Conservation (phyloP, 345 rosid species). For the Isatis tinctoria region DNA sequence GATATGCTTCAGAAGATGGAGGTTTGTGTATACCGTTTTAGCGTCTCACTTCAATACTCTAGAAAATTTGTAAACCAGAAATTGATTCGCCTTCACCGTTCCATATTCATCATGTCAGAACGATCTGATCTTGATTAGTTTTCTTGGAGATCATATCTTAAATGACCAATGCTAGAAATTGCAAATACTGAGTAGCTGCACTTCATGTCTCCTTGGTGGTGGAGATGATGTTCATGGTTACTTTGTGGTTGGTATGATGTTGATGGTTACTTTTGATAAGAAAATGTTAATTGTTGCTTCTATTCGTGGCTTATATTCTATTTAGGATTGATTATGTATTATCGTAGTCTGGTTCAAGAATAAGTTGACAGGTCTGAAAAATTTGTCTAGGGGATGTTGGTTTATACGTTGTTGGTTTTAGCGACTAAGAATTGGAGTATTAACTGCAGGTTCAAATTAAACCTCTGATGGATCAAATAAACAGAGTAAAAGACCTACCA, state of each 20-base stretch:
- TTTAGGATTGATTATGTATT: not conserved
- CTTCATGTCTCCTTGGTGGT: not conserved
- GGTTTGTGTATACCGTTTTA: slow-evolving; percentile 37
- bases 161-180: not conserved
- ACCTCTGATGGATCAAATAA: slow-evolving; percentile 71
- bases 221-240: not conserved
- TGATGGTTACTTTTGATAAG: not conserved
- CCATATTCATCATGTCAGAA: not conserved
- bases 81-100: not conserved
- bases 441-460: slow-evolving; percentile 65
- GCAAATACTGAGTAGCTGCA: not conserved
- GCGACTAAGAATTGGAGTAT: slow-evolving; percentile 14
- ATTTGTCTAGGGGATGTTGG: slow-evolving; percentile 19
- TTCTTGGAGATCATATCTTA: not conserved
- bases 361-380: not conserved
- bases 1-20: slow-evolving; percentile 75
- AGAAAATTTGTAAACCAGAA: not conserved
- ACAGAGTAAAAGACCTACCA: slow-evolving; percentile 72
- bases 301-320: not conserved
- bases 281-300: not conserved
- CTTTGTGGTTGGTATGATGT: not conserved
- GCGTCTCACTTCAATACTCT: not conserved
- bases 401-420: not conserved
- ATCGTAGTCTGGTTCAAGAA: not conserved
- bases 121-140: not conserved